These are phyloP conservation scores for Paecilomyces formosus DNA, from an alignment of 2,329 filamentous ascomycete genomes.

Conservation along the genomic window DNA sequence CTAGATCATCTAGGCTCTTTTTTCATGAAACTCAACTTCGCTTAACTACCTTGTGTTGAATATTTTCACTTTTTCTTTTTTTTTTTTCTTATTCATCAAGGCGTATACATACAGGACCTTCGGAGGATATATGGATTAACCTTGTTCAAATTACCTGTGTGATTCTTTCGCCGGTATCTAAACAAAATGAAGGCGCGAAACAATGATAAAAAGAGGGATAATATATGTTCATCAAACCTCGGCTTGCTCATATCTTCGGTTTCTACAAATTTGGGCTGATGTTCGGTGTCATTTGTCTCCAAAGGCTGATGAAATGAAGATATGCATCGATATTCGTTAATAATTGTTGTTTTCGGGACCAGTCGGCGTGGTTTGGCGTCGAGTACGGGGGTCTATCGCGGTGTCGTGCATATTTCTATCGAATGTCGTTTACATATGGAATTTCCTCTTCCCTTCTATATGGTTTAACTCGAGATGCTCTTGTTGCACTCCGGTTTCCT, in stretches of 20 bases:
- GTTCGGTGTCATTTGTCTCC: slow-evolving; percentile 4
- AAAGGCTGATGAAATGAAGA: slow-evolving; percentile 9
- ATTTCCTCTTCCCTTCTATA: neutral
- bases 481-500: neutral
- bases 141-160: slow-evolving; percentile 14
- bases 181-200: slow-evolving; percentile 28
- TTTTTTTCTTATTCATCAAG: slow-evolving; percentile 22
- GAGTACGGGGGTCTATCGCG: neutral
- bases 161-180: slow-evolving; percentile 13
- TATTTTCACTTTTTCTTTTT: slow-evolving; percentile 21
- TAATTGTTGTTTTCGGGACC: slow-evolving; percentile 7
- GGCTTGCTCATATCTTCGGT: neutral
- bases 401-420: neutral
- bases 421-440: neutral
- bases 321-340: slow-evolving; percentile 10
- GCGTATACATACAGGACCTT: slow-evolving; percentile 31
- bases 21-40: slow-evolving; percentile 18
- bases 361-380: slow-evolving; percentile 11
- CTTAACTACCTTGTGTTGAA: slow-evolving; percentile 15
- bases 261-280: slow-evolving; percentile 1
- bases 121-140: slow-evolving; percentile 24
- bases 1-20: slow-evolving; percentile 11
- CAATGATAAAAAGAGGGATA: slow-evolving; percentile 8
- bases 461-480: neutral
- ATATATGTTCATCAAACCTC: neutral